Evolutionary conservation across 306 rosid species (phyloP), one percentile per base, ranked within the genome.

Genomic region (Alnus glutinosa): DNA sequence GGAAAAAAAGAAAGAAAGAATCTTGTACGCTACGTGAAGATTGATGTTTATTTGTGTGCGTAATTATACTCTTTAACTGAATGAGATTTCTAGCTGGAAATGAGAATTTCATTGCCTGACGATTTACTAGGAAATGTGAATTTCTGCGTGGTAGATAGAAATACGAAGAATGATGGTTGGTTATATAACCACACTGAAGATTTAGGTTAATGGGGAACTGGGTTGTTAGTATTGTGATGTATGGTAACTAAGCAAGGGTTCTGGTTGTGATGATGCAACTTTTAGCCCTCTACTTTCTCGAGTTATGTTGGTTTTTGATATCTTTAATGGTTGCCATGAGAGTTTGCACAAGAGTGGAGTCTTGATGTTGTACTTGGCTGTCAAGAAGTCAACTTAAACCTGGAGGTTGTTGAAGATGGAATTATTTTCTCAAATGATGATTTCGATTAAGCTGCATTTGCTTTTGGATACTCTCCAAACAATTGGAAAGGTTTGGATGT

Each of bases 351-450:
- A 28, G 39, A 59, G 13, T 42, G 72, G 50, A 42, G 51, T 16
- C 23, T 23, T 59, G 66, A 59, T 28, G 37, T 59, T 28, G 16
- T 23, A 28, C 10, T 59, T 59, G 39, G 34, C 39, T 3, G 66
- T 59, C 28, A 5, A 59, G 37, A 28, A 59, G 66, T 59, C 37
- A 59, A 59, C 66, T 59, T 59, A 30, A 59, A 59, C 66, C 66
- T 9, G 5, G 12, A 28, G 10, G 13, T 59, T 10, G 10, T 59
- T 23, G 7, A 28, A 28, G 36, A 59, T 59, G 37, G 15, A 59
- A 2, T 59, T 28, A 9, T 59, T 59, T 59, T 59, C 66, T 59
- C 66, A 59, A 0, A 10, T 10, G 4, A 59, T 59, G 59, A 59
- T 28, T 28, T 59, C 15, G 5, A 59, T 59, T 23, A 19, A 3